Base-by-base conservation (phyloP, 202 grass and related monocot species). In the Digitaria exilis region DNA sequence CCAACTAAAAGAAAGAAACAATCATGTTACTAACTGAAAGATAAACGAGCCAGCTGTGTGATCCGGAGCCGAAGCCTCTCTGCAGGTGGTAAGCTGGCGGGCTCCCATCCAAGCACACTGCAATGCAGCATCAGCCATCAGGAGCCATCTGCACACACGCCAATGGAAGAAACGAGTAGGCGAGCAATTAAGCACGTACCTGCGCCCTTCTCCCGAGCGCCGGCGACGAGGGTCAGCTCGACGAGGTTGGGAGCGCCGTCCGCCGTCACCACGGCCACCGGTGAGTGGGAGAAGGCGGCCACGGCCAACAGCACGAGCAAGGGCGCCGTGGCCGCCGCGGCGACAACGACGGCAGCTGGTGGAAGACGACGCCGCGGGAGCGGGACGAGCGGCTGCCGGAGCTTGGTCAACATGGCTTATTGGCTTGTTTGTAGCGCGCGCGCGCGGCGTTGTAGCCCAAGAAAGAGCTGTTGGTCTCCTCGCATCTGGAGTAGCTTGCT, bases 51-150 rank as follows among this genome's bases (percentile, higher is more conserved):
- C 94, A 97, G 32, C 19, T 94, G 42, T 77, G 42, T 17, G 76
- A 46, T 42, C 94, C 91, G 6, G 82, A 88, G 18, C 83, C 91
- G 9, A 80, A 88, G 41, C 94, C 94, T 85, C 57, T 89, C 72
- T 82, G 87, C 17, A 94, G 63, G 57, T 97, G 87, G 67, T 97
- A 97, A 0, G 29, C 94, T 1, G 91, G 85, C 60, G 91, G 89
- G 73, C 82, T 92, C 41, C 91, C 94, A 85, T 97, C 94, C 82
- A 97, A 90, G 65, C 94, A 94, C 73, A 90, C 94, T 97, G 86
- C 78, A 88, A 45, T 5, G 10, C 2, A 16, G 10, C 2, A 16
- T 8, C 4, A 22, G 14, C n/a, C 39, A 82, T 59, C 3, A 61
- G 1, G 3, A 35, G 7, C 2, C 13, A 55, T 9, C 12, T 57